Base-by-base conservation (phyloP, 2,329 filamentous ascomycete genomes). In the Trichoderma simmonsii region DNA sequence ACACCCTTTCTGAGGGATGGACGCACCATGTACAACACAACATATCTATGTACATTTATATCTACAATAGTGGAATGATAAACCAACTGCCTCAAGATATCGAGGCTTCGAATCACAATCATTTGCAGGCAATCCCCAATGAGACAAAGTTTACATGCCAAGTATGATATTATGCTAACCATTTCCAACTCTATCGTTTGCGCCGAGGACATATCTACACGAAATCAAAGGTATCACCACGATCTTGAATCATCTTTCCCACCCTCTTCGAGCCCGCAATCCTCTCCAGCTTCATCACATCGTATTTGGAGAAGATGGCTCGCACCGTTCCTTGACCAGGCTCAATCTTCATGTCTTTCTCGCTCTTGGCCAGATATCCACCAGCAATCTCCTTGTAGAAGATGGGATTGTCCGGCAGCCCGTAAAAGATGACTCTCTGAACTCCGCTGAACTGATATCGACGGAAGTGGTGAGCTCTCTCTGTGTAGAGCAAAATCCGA, bases 401-500 rank as follows among this genome's bases (percentile, higher is more conserved):
- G 24, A 88, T 80, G 30, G 93, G 92, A 79, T 98, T 97, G 77
- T 98, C 95, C 0, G 96, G 96, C 36, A 98, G 81, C 1, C 91
- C 92, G 80, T 98, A 98, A 85, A 97, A 92, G 66, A 98, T 87
- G n/a, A 98, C 88, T 54, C 91, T 87, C 80, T 91, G 91, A 15
- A 96, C 94, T 26, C 96, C 96, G 43, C 90, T 88, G 69, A 99
- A 86, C 75, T 89, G 88, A 79, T 96, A 94, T n/a, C 96, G 88
- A 64, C 94, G 90, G 86, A 98, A 98, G 82, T 99, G 96, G 82
- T 99, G 96, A n/a, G 95, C 93, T 72, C 96, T 91, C 80, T 97
- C 95, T 2, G 95, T 97, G 83, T 98, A 99, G 18, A 99, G 85
- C 51, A 99, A 83, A 21, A 98, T 87, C 24, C 90, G 90, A 79